Evolutionary conservation across 352 stramenopile species (phyloP), one percentile per base, ranked within the genome.

Genomic region (Globisporangium yorkense): DNA sequence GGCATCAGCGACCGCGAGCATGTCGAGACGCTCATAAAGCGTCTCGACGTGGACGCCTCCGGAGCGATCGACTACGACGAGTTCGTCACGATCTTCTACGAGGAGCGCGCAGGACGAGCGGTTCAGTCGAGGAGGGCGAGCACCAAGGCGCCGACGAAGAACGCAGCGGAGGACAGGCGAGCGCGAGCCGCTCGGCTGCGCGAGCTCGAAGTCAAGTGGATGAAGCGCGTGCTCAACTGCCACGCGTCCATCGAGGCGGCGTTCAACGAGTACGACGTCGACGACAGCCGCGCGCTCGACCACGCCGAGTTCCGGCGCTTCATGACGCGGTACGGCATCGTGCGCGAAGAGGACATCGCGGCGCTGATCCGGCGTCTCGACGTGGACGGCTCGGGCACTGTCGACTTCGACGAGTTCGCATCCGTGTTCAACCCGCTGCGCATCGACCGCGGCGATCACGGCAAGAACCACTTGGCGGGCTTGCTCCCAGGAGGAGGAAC

Each of bases 311-410:
- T 90, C 40, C 37, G 55, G 5, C 63, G 73, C 46, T 81, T 84
- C 61, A 88, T 90, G 80, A 88, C 82, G 56, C 73, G 78, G 13
- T 88, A 88, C 50, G 80, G 80, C 1, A 88, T 90, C 47, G 65
- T 67, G 3, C 73, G 68, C 12, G 66, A 77, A 9, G 66, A 74
- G 4, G 80, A 88, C 57, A 88, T 90, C 18, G 59, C 72, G 37
- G 50, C 67, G 3, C 21, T 90, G 15, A 74, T 86, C 21, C 57
- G 62, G 27, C 52, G 73, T 3, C 62, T 90, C 0, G 80, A 90
- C 48, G 51, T 73, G 13, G 62, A 90, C 35, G 61, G 31, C 18
- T 87, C 76, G 0, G 77, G 74, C 2, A 74, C 74, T 8, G 68
- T 88, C 41, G 79, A 79, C n/a, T 68, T 80, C 9, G 56, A 80